Evolutionary conservation across 1,284 basidiomycete species (phyloP).

Genomic region (Inonotus hispidus): DNA sequence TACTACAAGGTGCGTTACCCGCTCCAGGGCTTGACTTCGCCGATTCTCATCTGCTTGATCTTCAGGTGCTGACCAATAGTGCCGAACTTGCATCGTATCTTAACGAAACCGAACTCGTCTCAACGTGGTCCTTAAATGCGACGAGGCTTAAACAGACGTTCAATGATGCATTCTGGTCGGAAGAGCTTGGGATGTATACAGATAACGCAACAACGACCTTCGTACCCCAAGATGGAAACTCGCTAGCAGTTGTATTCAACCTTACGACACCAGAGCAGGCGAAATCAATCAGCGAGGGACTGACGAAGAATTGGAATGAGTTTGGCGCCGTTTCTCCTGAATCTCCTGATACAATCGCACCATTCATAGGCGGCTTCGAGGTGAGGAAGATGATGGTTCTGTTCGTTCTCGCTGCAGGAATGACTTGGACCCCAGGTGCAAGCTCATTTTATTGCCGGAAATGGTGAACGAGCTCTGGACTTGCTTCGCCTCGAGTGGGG

Average conservation of each 20-base stretch:
- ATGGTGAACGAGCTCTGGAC: constrained; percentile 43
- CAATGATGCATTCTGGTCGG: constrained; percentile 42
- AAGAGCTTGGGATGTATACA: constrained; percentile 39
- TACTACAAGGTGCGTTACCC: constrained; percentile 36
- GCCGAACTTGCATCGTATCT: constrained; percentile 40
- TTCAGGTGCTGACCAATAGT: constrained; percentile 41
- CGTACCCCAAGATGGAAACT: constrained; percentile 47
- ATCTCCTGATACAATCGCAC: constrained; percentile 45
- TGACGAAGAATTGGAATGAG: constrained; percentile 44
- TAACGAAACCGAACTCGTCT: constrained; percentile 31
- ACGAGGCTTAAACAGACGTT: constrained; percentile 37
- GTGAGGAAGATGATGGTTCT: constrained; percentile 24
- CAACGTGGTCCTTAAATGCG: constrained; percentile 36
- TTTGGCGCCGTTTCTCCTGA: constrained; percentile 45
- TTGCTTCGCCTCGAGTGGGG: constrained; percentile 45
- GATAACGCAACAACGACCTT: constrained; percentile 41
- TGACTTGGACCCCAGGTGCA: constrained; percentile 31
- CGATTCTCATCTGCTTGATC: background rate
- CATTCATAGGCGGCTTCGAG: constrained; percentile 47
- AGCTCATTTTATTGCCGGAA: constrained; percentile 45
- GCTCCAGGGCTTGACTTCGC: background rate
- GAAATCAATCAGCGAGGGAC: constrained; percentile 36
- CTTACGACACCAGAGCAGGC: constrained; percentile 40
- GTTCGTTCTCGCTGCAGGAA: background rate
- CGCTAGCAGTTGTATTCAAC: constrained; percentile 44